Evolutionary conservation across 495 filamentous ascomycete genomes (phyloP), one percentile per base, ranked within the genome.

Genomic region (Peziza echinospora): DNA sequence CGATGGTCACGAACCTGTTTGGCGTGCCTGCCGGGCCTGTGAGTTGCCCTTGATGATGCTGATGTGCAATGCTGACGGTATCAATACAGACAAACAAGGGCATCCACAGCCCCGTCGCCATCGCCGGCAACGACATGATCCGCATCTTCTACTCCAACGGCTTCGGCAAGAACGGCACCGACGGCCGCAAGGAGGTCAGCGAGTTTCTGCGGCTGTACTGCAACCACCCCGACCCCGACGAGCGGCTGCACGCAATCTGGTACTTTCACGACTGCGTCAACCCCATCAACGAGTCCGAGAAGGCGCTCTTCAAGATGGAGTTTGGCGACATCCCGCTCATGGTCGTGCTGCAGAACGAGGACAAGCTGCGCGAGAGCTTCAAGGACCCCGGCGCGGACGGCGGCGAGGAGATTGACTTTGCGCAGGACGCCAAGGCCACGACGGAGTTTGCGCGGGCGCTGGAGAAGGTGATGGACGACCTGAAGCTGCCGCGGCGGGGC

Each of bases 241-340:
- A 34, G 11, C 37, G 37, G 16, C 28, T 55, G 7, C 53, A 55
- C 26, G 51, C 47, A 34, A 24, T 55, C 17, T 55, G 53, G 51
- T 54, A 54, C 10, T 54, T 52, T 24, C 13, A 48, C 23, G 52
- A 54, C 37, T 43, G 42, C 25, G 37, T 22, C 6, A 24, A 46
- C 25, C 3, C 11, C 8, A 34, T 21, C 11, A 13, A 17, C 10
- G n/a, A 37, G 10, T 53, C 52, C 1, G 50, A 53, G 43, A 30
- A 52, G 25, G 40, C 41, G 23, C 45, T 53, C 24, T 53, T 46
- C 19, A 44, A 46, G 0, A 24, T 54, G 16, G 23, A 44, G 6
- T 53, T 54, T 40, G 46, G 51, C n/a, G 19, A 53, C 9, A 42
- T 54, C n/a, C 52, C 52, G 2, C 26, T 54, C 6, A 21, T 54